phyloP scores from a whole-genome alignment of 1,284 basidiomycete genomes.

The Lentinula novae-zelandiae region DNA sequence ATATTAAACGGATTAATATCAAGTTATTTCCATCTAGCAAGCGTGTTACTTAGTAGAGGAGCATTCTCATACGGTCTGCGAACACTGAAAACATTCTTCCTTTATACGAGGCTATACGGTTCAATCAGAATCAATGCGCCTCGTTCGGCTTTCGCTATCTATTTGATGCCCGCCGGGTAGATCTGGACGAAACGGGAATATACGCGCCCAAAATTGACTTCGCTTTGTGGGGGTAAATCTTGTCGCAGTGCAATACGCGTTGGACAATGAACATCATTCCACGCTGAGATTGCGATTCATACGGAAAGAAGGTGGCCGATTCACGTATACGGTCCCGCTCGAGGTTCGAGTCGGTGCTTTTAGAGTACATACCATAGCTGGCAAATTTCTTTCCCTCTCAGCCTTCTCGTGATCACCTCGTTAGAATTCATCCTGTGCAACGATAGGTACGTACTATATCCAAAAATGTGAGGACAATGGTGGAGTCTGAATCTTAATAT shows the following conservation, averaged over 20 bases:
- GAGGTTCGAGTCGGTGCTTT: background rate
- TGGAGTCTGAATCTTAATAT: background rate
- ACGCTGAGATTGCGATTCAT: too few species aligned
- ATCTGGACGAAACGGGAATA: background rate
- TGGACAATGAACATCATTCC: too few species aligned
- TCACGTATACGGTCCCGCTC: background rate
- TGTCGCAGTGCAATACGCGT: too few species aligned
- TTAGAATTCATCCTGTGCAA: too few species aligned
- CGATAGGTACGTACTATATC: background rate
- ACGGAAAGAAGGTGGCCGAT: background rate
- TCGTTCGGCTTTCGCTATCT: too few species aligned
- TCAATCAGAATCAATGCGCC: too few species aligned
- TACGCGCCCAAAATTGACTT: background rate
- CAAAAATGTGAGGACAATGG: background rate
- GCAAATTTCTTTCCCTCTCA: too few species aligned
- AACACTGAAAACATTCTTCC: too few species aligned
- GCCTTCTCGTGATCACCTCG: too few species aligned
- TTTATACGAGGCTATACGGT: too few species aligned
- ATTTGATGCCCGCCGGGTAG: too few species aligned
- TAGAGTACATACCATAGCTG: background rate
- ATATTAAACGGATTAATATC: slow-evolving; percentile 2
- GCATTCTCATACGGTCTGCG: background rate
- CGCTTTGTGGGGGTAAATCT: background rate
- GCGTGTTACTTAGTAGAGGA: background rate
- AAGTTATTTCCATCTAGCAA: background rate